Evolutionary conservation across 2,329 filamentous ascomycete genomes (phyloP), one percentile per base, ranked within the genome.

Genomic region (Diaporthe sp.): DNA sequence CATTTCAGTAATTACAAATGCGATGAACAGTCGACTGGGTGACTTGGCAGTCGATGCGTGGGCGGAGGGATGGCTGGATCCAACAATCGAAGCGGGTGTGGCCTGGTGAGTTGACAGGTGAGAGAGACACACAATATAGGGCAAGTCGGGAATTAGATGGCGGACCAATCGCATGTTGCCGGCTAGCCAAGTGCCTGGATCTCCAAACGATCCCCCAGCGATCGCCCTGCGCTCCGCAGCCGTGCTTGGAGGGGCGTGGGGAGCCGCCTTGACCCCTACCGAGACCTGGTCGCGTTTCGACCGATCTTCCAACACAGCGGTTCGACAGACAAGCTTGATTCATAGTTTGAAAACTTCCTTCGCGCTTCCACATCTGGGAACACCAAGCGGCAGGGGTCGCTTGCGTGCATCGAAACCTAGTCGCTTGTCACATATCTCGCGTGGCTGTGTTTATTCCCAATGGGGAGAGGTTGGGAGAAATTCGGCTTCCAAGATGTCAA

Each of bases 291-390:
- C 53, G 28, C 25, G 74, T 75, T 75, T 75, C 74, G 67, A 75
- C 74, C 61, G 60, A 75, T 75, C 74, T 75, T 75, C 74, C 74
- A 71, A 73, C 70, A 60, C 70, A 25, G 49, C 53, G 4, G 57
- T 53, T 68, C 47, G 67, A 44, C 73, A 72, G 58, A 71, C 73
- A 74, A 53, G 51, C 28, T 61, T 71, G 44, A 61, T 37, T 37
- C 42, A 60, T 47, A 55, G 31, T 51, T 71, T 49, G 31, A 44
- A 60, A 71, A 71, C 34, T 34, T 51, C 31, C 31, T 4, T 28
- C n/a, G 31, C 22, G 39, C 51, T 47, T 42, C 39, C 63, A 70
- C 47, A 55, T 55, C 65, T 31, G 65, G 65, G 49, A 70, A 55
- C 65, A 39, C 17, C 65, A 70, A 70, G 65, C 65, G 65, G 65